A percentile compares a stretch with the other conserved stretches of the same genome.
These are phyloP conservation scores for Moesziomyces antarcticus DNA, from an alignment of 1,284 basidiomycete genomes.

Conservation along the genomic window DNA sequence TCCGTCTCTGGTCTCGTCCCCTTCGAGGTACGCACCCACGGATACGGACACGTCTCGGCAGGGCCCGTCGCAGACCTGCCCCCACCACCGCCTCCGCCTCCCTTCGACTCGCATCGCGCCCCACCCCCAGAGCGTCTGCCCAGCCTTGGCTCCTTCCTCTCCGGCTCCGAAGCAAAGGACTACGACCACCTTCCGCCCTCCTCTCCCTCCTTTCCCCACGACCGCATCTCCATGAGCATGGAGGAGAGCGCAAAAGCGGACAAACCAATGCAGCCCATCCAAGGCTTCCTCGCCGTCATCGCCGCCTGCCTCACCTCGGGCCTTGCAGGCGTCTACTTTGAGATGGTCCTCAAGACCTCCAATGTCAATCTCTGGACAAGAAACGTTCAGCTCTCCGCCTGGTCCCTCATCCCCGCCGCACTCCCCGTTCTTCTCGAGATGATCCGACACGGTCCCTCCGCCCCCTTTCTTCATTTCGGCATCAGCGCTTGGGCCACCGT, in stretches of 20 bases:
- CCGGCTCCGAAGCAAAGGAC: slow-evolving; percentile 22
- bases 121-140: slow-evolving; percentile 59
- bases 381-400: slow-evolving; percentile 94
- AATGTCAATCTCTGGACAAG: slow-evolving; percentile 92
- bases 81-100: slow-evolving; percentile 60
- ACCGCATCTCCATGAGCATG: slow-evolving; percentile 52
- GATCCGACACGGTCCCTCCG: slow-evolving; percentile 48
- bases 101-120: slow-evolving; percentile 47
- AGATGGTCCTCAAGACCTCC: slow-evolving; percentile 92
- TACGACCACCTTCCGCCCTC: slow-evolving; percentile 36
- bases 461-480: slow-evolving; percentile 73
- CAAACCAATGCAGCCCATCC: slow-evolving; percentile 78
- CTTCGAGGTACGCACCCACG: slow-evolving; percentile 42
- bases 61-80: slow-evolving; percentile 33
- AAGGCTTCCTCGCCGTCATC: slow-evolving; percentile 84
- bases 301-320: slow-evolving; percentile 95
- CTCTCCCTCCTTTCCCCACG: slow-evolving; percentile 40
- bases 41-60: slow-evolving; percentile 43
- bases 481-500: slow-evolving; percentile 92
- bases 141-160: slow-evolving; percentile 33
- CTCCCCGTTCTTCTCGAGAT: slow-evolving; percentile 79
- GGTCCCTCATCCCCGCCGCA: slow-evolving; percentile 89
- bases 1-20: slow-evolving; percentile 47
- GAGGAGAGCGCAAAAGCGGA: slow-evolving; percentile 42
- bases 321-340: slow-evolving; percentile 97